Base-by-base conservation (phyloP, 345 rosid genomes). In the Citrus maxima region DNA sequence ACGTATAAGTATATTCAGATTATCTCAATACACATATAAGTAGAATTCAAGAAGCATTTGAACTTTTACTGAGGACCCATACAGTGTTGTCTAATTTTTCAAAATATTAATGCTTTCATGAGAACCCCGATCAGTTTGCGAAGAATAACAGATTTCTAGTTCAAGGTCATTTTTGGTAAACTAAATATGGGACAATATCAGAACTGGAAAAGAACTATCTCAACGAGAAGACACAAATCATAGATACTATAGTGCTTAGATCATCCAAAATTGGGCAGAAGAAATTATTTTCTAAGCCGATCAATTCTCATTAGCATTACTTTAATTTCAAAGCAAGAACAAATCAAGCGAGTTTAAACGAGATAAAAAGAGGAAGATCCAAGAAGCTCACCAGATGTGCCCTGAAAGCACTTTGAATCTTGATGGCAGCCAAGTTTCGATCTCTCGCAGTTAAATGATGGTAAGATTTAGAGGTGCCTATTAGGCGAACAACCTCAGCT, bases 401-500 rank as follows among this genome's bases (percentile, higher is more conserved):
- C 46, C 98, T 89, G 83, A 90, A 95, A 72, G 87, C 86, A 73
- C 91, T 88, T 82, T 93, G 98, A 86, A 95, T 91, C 81, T 79
- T 87, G 77, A 82, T 85, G 72, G 98, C 99, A 79, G 98, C 92
- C 78, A 54, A 54, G 70, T 78, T 77, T 8, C 75, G 83, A 35
- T 88, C 88, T 4, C 30, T 72, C 5, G 67, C 76, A 49, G 82
- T 77, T 51, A 78, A 77, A 64, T 30, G 81, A 77, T 69, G 80
- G 72, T 58, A 80, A 74, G 88, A 66, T 7, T 83, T 81, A n/a
- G 92, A 87, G 64, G 85, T 76, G 21, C 80, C 84, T 0, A 94
- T 87, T 70, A 93, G 89, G 19, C 91, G 84, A 55, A 95, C 98
- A 78, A 93, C 92, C 84, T 93, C 97, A n/a, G 98, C 98, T 0